Evolutionary conservation across 805 yeast genomes (phyloP), one percentile per base, ranked within the genome.

Genomic region (Metschnikowia reukaufii): DNA sequence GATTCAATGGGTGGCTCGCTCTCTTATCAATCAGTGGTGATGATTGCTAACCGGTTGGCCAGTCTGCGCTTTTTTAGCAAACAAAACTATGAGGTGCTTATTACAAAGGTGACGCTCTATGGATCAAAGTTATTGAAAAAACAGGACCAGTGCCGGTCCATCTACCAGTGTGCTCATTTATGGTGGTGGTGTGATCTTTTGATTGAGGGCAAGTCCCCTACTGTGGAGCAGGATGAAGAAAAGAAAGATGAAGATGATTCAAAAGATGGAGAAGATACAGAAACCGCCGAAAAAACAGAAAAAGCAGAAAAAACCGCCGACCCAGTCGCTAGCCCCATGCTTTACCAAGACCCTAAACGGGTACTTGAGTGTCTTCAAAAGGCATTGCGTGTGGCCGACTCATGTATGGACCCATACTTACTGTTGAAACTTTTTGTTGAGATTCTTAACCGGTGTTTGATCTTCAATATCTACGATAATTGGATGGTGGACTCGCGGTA

Each of bases 71-170:
- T 71, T 45, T 67, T 79, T 61, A 72, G 74, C 38, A 68, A 74
- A 38, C 95, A 86, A 27, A 87, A 82, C 63, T 92, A 88, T 65
- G 94, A 89, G 56, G 78, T 82, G 4, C 72, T 92, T 55, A 89
- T 91, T 42, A 86, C 95, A 13, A 86, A 90, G 63, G 78, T 91
- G 39, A 89, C 97, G 1, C 69, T 91, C 39, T 88, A 89, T 59
- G 96, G 96, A 4, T 88, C 96, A 12, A 88, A 88, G 64, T 73
- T 94, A 42, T 74, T 92, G 59, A 89, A 88, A 64, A 92, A 92
- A 64, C 90, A 94, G 30, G 98, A 92, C 60, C 99, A 94, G 65
- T 91, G 97, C 64, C 80, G 97, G 13, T 84, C 96, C 0, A 96
- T 90, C 5, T 88, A 86, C 62, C 67, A 81, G 42, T 91, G 96